Evolutionary conservation across 345 rosid species (phyloP), one percentile per base, ranked within the genome.

Genomic region (Isatis tinctoria): DNA sequence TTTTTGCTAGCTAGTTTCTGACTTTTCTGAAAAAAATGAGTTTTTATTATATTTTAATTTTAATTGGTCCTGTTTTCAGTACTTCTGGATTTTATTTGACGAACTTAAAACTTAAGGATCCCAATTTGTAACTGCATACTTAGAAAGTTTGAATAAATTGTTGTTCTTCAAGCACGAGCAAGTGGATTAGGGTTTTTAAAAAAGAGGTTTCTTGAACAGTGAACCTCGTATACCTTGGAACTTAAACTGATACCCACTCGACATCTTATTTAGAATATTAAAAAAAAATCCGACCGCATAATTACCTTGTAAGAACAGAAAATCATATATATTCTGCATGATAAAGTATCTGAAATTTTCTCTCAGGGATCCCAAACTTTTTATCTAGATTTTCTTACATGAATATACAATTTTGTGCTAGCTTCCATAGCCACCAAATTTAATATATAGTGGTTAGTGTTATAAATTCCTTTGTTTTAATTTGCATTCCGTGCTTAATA

Each of bases 191-290:
- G 80, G 75, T 76, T 76, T 70, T 44, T 3, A 18, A 20, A 36
- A 63, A 70, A 70, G 53, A 54, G 30, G 24, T 54, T 64, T 76
- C 69, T 70, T 64, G 80, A 76, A 36, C 61, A 27, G 58, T 70
- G 75, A 64, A 64, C 71, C 66, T 76, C 51, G 75, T 76, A 76
- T 14, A 10, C 66, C 41, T 76, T 76, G 80, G 80, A 76, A 76
- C 75, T 76, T 70, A 32, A 62, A 54, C 16, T 33, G 41, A 26
- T 48, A 60, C 54, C 70, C 66, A 70, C 75, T 59, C 52, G 59
- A 20, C 51, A 53, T 16, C 14, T 61, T 11, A 17, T 8, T 32
- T 58, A 49, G 32, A 49, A 49, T 60, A 67, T 54, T 5, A 14
- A 65, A 4, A 22, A 51, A 22, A 22, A 4, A 11, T 33, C 27